phyloP scores from a whole-genome alignment of 1,284 basidiomycete genomes.

The Blastosporella zonata region DNA sequence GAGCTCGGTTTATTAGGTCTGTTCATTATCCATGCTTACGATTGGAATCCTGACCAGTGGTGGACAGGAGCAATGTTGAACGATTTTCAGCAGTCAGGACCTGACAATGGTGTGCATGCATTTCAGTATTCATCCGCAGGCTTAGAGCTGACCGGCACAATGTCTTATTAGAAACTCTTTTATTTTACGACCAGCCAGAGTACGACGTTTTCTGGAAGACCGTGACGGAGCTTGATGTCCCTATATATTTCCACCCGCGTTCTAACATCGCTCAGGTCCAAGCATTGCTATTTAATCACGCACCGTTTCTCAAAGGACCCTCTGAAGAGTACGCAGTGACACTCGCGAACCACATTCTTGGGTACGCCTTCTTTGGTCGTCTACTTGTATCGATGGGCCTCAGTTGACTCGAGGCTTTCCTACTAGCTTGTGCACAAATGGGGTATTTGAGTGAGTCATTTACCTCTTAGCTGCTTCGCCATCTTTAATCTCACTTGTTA shows the following conservation, averaged over 20 bases:
- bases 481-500: neutral
- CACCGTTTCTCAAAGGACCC: slow-evolving; percentile 32
- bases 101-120: slow-evolving; percentile 26
- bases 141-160: neutral
- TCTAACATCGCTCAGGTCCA: slow-evolving; percentile 29
- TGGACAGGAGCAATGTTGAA: slow-evolving; percentile 33
- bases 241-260: slow-evolving; percentile 42
- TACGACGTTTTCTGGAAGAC: slow-evolving; percentile 44
- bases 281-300: slow-evolving; percentile 29
- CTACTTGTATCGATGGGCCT: neutral
- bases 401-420: neutral
- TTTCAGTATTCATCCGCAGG: neutral
- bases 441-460: slow-evolving; percentile 34
- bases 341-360: slow-evolving; percentile 39
- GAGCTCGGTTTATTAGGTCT: slow-evolving; percentile 39
- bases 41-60: neutral
- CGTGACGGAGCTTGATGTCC: slow-evolving; percentile 40
- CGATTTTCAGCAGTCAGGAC: slow-evolving; percentile 38
- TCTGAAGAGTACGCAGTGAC: slow-evolving; percentile 38
- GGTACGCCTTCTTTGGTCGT: slow-evolving; percentile 21
- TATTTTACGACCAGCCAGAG: slow-evolving; percentile 42
- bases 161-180: slow-evolving; percentile 29
- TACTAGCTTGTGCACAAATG: slow-evolving; percentile 34
- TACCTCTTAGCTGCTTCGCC: neutral
- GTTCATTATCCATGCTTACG: neutral